Evolutionary conservation across 768 basidiomycete genomes (phyloP).

Genomic region (Cystobasidium ongulense): DNA sequence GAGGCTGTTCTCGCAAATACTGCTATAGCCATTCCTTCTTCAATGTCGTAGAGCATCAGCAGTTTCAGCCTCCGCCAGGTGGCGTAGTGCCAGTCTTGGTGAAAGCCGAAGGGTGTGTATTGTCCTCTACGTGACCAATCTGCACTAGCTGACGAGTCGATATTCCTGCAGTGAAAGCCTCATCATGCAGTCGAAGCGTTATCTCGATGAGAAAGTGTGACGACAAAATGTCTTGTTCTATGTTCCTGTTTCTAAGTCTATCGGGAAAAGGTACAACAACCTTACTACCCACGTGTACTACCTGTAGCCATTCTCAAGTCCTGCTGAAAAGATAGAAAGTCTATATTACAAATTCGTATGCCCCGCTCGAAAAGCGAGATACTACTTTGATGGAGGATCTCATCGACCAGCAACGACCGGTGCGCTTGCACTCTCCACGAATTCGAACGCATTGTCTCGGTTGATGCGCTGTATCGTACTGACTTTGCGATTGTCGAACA

Average conservation of each 20-base stretch:
- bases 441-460: slow-evolving; percentile 82
- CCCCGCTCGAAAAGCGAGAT: neutral
- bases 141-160: too few species aligned
- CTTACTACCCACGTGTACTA: too few species aligned
- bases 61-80: slow-evolving; percentile 36
- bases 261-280: neutral
- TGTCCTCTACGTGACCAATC: too few species aligned
- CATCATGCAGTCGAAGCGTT: neutral
- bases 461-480: slow-evolving; percentile 79
- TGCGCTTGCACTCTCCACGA: slow-evolving; percentile 57
- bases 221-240: neutral
- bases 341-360: too few species aligned
- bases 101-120: slow-evolving; percentile 1
- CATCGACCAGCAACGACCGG: neutral
- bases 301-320: too few species aligned
- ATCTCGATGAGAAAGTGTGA: neutral
- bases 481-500: slow-evolving; percentile 93
- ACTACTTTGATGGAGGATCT: neutral
- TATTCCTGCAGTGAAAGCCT: neutral
- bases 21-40: slow-evolving; percentile 34
- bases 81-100: slow-evolving; percentile 40
- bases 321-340: too few species aligned
- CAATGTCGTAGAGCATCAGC: slow-evolving; percentile 36
- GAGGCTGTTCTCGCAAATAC: too few species aligned
- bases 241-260: neutral